Evolutionary conservation across 176 grass and related monocot genomes (phyloP), one percentile per base, ranked within the genome.

Genomic region (Oryza officinalis): DNA sequence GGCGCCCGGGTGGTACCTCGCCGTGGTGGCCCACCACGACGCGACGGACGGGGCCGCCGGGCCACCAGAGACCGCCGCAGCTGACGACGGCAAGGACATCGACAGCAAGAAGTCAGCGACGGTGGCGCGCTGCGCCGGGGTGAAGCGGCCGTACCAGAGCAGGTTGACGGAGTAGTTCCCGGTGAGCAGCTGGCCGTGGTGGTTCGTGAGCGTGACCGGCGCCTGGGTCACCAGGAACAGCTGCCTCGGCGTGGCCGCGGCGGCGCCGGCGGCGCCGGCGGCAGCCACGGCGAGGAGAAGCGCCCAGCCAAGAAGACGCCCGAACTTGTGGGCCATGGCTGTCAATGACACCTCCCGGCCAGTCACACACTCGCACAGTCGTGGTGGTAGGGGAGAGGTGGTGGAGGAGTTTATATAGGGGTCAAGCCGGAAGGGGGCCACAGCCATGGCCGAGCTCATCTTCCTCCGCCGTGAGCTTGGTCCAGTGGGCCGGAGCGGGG

Each of bases 121-220:
- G 40, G 84, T 92, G 71, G 90, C 73, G 76, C 88, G 90, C 83
- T 96, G 93, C 17, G 83, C 75, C 45, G 86, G 47, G 31, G 88
- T 86, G 86, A 92, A 92, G 26, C 65, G 66, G 32, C 93, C 93
- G 67, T 96, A 96, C 93, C 93, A 96, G 67, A 96, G 90, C 41
- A 93, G 63, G 86, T 91, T 86, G 2, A 96, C 80, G 72, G 90
- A 84, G 80, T 90, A 66, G 79, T 93, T 93, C 3, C 93, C 90
- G 1, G 90, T 87, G 61, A 96, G 93, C 27, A 96, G 72, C 67
- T 89, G 75, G 13, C 93, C 93, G 67, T 90, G 70, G 65, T 96
- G 90, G 83, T 96, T 88, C 20, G 83, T 83, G 7, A 96, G 90
- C 40, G 89, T 30, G 47, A 96, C 74, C 32, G 93, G 86, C 22